These are phyloP conservation scores for Butyriboletus loyo DNA, from an alignment of 768 basidiomycete species.

Conservation along the genomic window DNA sequence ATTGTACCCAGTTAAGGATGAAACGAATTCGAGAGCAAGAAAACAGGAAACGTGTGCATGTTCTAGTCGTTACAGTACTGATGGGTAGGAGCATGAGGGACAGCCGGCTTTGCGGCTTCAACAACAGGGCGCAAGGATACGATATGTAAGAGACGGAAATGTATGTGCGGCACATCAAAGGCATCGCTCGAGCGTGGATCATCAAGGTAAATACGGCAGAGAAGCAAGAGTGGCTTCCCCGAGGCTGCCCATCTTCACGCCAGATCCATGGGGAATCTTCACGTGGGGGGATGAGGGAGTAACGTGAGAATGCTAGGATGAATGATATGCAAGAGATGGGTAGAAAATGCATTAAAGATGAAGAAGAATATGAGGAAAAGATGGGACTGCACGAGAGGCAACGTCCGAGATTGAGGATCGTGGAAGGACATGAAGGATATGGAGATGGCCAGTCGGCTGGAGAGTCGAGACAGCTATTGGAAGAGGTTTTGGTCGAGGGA, in stretches of 20 bases:
- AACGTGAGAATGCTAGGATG: slow-evolving; percentile 25
- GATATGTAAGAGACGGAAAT: slow-evolving; percentile 6
- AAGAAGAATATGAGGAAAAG: slow-evolving; percentile 25
- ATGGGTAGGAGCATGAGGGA: slow-evolving; percentile 15
- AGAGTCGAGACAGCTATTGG: slow-evolving; percentile 37
- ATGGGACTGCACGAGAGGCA: slow-evolving; percentile 29
- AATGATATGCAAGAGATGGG: slow-evolving; percentile 35
- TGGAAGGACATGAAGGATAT: slow-evolving; percentile 19
- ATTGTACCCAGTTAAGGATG: slow-evolving; percentile 30
- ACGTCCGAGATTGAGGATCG: slow-evolving; percentile 26
- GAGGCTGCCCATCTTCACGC: slow-evolving; percentile 11
- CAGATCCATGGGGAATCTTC: slow-evolving; percentile 20
- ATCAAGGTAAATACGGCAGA: slow-evolving; percentile 19
- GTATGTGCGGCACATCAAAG: slow-evolving; percentile 25
- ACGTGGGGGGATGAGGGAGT: slow-evolving; percentile 17
- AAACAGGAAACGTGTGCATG: slow-evolving; percentile 46
- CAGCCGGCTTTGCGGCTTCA: slow-evolving; percentile 20
- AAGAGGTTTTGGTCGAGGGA: slow-evolving; percentile 47
- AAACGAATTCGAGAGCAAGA: slow-evolving; percentile 36
- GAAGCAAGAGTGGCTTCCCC: slow-evolving; percentile 10
- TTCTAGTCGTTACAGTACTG: slow-evolving; percentile 67
- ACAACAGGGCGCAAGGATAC: slow-evolving; percentile 11
- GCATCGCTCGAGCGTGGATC: slow-evolving; percentile 26
- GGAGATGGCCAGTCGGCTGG: slow-evolving; percentile 12
- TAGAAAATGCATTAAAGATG: slow-evolving; percentile 31